Conservation (phyloP, 208 protist species). For the Wallacemonas collosoma region DNA sequence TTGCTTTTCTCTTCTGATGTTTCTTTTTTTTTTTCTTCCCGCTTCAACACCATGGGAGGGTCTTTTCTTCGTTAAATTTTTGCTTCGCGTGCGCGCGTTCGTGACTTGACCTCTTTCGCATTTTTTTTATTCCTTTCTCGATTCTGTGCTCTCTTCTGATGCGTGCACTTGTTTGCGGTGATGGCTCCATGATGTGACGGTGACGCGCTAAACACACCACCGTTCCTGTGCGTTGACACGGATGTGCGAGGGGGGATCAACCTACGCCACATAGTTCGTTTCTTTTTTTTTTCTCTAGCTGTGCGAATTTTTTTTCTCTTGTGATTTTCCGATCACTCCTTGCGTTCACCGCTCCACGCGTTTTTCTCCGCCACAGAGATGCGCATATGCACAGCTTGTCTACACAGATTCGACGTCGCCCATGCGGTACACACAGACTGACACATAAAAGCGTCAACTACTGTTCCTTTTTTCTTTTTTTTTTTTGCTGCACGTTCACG, state of each 20-base stretch:
- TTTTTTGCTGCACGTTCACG: slow-evolving; percentile 19
- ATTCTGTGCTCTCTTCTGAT: neutral
- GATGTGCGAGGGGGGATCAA: too few relatives aligned
- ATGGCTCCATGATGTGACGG: neutral
- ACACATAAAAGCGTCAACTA: too few relatives aligned
- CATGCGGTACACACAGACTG: too few relatives aligned
- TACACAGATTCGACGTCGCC: too few relatives aligned
- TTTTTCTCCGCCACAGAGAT: neutral
- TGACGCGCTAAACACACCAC: neutral
- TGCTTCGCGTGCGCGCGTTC: neutral
- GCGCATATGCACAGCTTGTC: too few relatives aligned
- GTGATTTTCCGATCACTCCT: neutral
- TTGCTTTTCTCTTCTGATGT: neutral
- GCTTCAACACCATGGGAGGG: neutral
- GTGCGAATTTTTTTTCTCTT: neutral
- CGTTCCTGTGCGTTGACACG: neutral
- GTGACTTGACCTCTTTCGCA: slow-evolving; percentile 1
- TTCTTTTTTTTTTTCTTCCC: slow-evolving; percentile 3
- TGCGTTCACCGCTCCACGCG: neutral
- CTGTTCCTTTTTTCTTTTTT: neutral
- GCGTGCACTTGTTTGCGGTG: neutral
- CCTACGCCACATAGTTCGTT: neutral
- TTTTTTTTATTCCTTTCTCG: slow-evolving; percentile 9
- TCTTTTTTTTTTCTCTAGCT: slow-evolving; percentile 10
- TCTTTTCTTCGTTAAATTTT: slow-evolving; percentile 18